These are phyloP conservation scores for Corylus avellana DNA, from an alignment of 306 rosid species.

Conservation along the genomic window DNA sequence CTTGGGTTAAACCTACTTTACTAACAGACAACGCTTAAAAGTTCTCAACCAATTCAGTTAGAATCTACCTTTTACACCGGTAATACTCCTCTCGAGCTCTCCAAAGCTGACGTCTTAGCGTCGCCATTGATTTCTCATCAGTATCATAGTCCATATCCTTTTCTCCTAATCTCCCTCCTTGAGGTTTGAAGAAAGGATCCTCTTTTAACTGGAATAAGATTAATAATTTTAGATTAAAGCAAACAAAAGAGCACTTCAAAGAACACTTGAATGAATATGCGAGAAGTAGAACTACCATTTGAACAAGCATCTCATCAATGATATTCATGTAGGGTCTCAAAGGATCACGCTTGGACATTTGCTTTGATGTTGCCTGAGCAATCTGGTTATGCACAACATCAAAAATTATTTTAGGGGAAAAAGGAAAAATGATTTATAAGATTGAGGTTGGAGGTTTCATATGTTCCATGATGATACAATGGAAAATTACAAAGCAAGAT, in stretches of 20 bases:
- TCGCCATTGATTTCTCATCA: slow-evolving; percentile 97
- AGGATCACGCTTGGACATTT: slow-evolving; percentile 94
- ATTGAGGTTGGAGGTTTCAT: background rate
- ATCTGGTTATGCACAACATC: slow-evolving; percentile 41
- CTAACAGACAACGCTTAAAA: background rate
- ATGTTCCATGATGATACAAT: background rate
- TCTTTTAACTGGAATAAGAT: slow-evolving; percentile 64
- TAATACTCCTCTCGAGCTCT: slow-evolving; percentile 89
- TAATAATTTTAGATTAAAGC: slow-evolving; percentile 25
- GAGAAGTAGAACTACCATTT: slow-evolving; percentile 55
- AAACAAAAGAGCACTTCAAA: slow-evolving; percentile 18
- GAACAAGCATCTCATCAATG: slow-evolving; percentile 71
- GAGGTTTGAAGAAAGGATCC: slow-evolving; percentile 95
- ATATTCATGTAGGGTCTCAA: slow-evolving; percentile 87
- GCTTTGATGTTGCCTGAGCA: slow-evolving; percentile 97
- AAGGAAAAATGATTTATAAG: background rate
- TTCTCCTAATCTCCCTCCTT: slow-evolving; percentile 88
- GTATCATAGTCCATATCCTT: slow-evolving; percentile 96
- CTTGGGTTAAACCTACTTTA: background rate
- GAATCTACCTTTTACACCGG: slow-evolving; percentile 79
- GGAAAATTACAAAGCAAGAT: background rate
- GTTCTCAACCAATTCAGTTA: background rate
- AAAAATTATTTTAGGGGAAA: background rate
- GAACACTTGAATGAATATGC: slow-evolving; percentile 9
- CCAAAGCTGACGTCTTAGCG: slow-evolving; percentile 88